Evolutionary conservation across 441 rosid genomes (phyloP).

Genomic region (Theobroma grandiflorum): DNA sequence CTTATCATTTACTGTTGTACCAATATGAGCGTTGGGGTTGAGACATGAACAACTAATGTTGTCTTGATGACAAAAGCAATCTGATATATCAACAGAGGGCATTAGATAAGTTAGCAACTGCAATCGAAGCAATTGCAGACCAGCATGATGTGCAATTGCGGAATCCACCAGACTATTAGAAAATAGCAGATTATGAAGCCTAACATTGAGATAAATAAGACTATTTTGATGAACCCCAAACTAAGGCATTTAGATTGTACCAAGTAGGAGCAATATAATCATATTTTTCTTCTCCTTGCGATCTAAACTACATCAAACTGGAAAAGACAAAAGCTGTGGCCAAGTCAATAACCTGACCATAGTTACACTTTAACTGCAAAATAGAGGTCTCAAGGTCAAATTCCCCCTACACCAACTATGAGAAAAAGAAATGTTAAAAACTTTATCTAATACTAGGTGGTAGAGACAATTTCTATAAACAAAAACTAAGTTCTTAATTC

Average conservation of each 20-base stretch:
- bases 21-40: background rate
- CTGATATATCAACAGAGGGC: conserved; percentile 5
- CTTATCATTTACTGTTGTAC: background rate
- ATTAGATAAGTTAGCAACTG: conserved; percentile 11
- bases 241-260: background rate
- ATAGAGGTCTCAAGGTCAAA: background rate
- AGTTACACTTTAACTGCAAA: conserved; percentile 1
- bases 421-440: background rate
- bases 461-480: background rate
- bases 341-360: background rate
- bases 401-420: background rate
- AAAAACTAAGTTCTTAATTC: conserved; percentile 14
- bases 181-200: conserved; percentile 15
- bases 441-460: background rate
- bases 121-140: background rate
- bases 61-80: background rate
- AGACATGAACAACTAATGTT: background rate
- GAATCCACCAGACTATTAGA: background rate
- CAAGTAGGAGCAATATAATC: background rate
- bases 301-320: background rate
- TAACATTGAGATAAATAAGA: background rate
- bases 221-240: background rate
- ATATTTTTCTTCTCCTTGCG: background rate
- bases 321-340: background rate
- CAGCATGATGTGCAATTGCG: background rate